phyloP scores from a whole-genome alignment of 108 stramenopile species.

The Cyclotella cryptica region DNA sequence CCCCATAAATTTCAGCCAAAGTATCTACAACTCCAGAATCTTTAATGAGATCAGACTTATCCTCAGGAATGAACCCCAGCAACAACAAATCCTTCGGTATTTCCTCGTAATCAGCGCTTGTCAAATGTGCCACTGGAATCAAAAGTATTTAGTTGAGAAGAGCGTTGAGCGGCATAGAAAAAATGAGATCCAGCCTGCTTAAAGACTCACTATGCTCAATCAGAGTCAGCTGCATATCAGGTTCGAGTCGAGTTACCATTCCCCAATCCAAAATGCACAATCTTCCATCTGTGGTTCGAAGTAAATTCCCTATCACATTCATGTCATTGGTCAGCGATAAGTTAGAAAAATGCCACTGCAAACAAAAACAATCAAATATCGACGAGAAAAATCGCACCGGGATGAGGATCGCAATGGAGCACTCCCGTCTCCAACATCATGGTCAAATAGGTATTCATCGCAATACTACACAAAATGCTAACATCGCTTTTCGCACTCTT shows the following conservation, averaged over 20 bases:
- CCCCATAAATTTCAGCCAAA: slow-evolving; percentile 88
- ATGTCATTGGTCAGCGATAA: too few relatives aligned
- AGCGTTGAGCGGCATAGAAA: too few relatives aligned
- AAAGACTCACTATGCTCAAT: slow-evolving; percentile 79
- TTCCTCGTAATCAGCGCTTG: slow-evolving; percentile 90
- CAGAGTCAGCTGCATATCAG: slow-evolving; percentile 83
- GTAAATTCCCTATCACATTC: slow-evolving; percentile 80
- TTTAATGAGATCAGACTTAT: slow-evolving; percentile 77
- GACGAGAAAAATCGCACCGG: slow-evolving; percentile 50
- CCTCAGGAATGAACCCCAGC: slow-evolving; percentile 90
- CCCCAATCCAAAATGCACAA: slow-evolving; percentile 97
- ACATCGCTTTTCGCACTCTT: slow-evolving; percentile 76
- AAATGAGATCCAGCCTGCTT: too few relatives aligned
- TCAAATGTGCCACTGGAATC: slow-evolving; percentile 84
- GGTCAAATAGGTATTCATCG: slow-evolving; percentile 90
- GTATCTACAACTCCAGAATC: slow-evolving; percentile 90
- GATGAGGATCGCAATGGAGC: slow-evolving; percentile 62
- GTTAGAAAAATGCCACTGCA: slow-evolving; percentile 12
- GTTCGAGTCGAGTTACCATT: slow-evolving; percentile 89
- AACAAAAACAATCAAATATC: slow-evolving; percentile 24
- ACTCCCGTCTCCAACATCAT: slow-evolving; percentile 88
- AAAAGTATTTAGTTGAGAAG: too few relatives aligned
- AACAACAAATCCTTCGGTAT: slow-evolving; percentile 88
- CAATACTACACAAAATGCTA: slow-evolving; percentile 83
- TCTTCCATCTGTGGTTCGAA: slow-evolving; percentile 90